Conservation (phyloP, 495 filamentous ascomycete species). For the Penicillium dipodomyicola region DNA sequence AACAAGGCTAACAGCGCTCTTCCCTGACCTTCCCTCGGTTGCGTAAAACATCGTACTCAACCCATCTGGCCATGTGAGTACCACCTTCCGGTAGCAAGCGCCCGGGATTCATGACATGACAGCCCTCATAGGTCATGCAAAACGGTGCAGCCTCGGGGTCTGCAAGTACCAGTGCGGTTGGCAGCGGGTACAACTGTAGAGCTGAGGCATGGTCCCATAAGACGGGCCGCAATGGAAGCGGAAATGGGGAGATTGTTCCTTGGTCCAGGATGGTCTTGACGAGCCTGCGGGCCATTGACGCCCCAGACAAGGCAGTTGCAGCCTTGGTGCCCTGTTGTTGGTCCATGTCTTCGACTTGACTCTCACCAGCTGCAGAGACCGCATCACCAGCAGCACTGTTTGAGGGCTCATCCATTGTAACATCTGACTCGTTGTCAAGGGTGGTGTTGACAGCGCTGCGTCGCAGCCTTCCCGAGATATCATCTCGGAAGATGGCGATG, state of each 20-base stretch:
- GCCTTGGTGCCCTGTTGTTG: conserved; percentile 19
- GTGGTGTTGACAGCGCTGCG: conserved; percentile 64
- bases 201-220: conserved; percentile 81
- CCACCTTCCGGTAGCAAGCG: conserved; percentile 62
- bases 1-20: conserved; percentile 31
- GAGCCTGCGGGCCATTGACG: conserved; percentile 68
- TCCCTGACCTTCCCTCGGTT: conserved; percentile 55
- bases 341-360: conserved; percentile 15
- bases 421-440: conserved; percentile 18
- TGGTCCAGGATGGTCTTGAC: conserved; percentile 94
- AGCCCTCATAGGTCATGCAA: conserved; percentile 86
- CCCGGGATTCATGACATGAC: conserved; percentile 94
- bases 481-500: conserved; percentile 80
- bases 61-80: conserved; percentile 68
- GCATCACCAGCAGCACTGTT: conserved; percentile 3
- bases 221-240: conserved; percentile 68
- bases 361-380: conserved; percentile 6
- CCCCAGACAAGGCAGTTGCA: conserved; percentile 45
- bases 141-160: conserved; percentile 80
- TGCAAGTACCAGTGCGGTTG: conserved; percentile 75
- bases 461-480: conserved; percentile 72
- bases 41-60: conserved; percentile 73
- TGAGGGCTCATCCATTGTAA: conserved; percentile 1
- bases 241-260: conserved; percentile 82
- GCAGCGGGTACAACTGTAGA: conserved; percentile 81